These are phyloP conservation scores for Polytrichum commune DNA, from an alignment of 225 moss, liverwort and hornwort genomes.

Conservation along the genomic window DNA sequence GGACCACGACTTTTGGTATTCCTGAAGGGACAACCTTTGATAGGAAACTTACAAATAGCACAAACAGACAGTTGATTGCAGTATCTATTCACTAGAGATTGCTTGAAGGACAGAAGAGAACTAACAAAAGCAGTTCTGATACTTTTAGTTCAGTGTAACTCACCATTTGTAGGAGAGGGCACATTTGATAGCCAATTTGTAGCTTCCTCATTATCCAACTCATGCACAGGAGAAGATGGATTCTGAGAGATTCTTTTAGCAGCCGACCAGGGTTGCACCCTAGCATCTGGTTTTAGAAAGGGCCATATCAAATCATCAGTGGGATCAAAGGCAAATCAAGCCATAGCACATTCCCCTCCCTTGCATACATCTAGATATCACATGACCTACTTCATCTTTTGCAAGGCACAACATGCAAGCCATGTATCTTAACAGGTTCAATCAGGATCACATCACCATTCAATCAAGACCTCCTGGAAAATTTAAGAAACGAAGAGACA, in stretches of 20 bases:
- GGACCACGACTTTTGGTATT: too few species aligned
- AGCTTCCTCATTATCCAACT: background rate
- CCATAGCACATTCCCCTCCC: background rate
- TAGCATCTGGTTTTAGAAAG: background rate
- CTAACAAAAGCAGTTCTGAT: too few species aligned
- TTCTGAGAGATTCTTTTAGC: background rate
- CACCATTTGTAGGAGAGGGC: background rate
- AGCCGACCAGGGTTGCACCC: background rate
- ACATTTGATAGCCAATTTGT: background rate
- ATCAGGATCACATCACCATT: too few species aligned
- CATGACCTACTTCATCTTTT: background rate
- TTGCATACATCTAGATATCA: constrained; percentile 1
- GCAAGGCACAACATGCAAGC: background rate
- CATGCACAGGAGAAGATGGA: background rate
- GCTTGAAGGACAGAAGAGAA: too few species aligned
- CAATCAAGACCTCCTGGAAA: too few species aligned
- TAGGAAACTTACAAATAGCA: too few species aligned
- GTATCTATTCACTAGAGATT: too few species aligned
- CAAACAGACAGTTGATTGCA: too few species aligned
- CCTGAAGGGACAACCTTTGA: too few species aligned
- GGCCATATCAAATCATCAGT: background rate
- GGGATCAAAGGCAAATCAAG: background rate
- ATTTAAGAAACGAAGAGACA: too few species aligned
- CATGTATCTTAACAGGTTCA: too few species aligned
- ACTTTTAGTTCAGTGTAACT: background rate